Evolutionary conservation across 176 grass and related monocot species (phyloP).

Genomic region (Carex littledalei): DNA sequence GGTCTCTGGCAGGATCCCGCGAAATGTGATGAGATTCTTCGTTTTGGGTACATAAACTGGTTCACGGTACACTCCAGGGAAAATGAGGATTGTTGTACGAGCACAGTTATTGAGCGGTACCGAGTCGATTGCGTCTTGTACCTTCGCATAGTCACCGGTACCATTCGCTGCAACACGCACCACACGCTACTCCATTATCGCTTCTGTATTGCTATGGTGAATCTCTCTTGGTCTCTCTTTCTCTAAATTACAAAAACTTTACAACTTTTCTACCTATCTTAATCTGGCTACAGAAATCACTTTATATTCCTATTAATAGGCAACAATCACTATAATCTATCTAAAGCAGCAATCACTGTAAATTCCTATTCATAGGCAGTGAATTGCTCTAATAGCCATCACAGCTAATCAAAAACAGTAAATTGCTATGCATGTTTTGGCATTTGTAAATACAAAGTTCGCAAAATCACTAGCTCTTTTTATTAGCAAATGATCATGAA

Average conservation of each 20-base stretch:
- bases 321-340: not conserved
- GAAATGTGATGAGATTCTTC: constrained; percentile 75
- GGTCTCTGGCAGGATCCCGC: constrained; percentile 41
- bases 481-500: not conserved
- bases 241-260: not conserved
- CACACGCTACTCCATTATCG: constrained; percentile 18
- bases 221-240: not conserved
- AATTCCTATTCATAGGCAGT: not conserved
- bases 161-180: constrained; percentile 49
- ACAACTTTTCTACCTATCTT: not conserved
- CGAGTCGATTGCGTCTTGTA: constrained; percentile 76
- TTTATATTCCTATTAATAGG: not conserved
- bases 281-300: not conserved
- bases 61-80: constrained; percentile 59
- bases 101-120: constrained; percentile 62
- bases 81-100: constrained; percentile 64
- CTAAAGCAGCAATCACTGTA: not conserved
- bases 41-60: constrained; percentile 88
- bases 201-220: not conserved
- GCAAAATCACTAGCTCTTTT: not conserved
- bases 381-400: not conserved
- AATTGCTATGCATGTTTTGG: not conserved
- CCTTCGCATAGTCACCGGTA: constrained; percentile 37
- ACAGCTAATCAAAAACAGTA: not conserved
- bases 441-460: not conserved